Percentiles rank a stretch among this genome's conserved stretches.
Conservation (phyloP, 768 basidiomycete genomes). For the Pleurotus ostreatus region DNA sequence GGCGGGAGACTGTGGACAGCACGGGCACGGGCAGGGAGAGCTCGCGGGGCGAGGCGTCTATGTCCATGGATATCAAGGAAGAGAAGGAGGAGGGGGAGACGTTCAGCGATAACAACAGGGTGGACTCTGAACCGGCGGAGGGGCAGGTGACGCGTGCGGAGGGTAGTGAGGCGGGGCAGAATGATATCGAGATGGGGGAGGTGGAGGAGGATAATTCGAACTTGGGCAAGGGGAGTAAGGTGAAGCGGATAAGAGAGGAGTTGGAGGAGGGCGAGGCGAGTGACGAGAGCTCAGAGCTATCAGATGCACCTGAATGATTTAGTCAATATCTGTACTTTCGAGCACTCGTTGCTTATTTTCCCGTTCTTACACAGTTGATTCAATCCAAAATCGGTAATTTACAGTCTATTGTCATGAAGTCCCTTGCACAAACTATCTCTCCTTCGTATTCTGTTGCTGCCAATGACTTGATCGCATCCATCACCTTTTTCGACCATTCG, state of each 20-base stretch:
- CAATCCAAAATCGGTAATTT: constrained; percentile 24
- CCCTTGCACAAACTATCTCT: constrained; percentile 67
- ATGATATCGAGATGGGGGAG: constrained; percentile 93
- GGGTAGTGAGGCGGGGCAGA: constrained; percentile 24
- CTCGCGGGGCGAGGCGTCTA: constrained; percentile 9
- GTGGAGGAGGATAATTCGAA: constrained; percentile 68
- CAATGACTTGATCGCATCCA: constrained; percentile 58
- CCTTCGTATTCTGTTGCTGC: constrained; percentile 51
- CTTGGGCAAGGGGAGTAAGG: constrained; percentile 36
- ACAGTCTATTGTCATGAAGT: constrained; percentile 71
- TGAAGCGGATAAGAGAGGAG: constrained; percentile 56
- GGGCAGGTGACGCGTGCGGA: constrained; percentile 10
- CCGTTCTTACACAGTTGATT: constrained; percentile 1
- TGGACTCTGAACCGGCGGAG: background rate
- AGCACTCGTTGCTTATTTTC: constrained; percentile 3
- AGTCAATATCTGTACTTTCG: constrained; percentile 13
- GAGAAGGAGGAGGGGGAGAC: constrained; percentile 34
- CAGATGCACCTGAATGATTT: constrained; percentile 66
- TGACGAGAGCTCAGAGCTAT: constrained; percentile 72
- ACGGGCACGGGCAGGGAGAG: constrained; percentile 14
- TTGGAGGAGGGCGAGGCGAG: constrained; percentile 87
- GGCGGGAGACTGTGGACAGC: constrained; percentile 15
- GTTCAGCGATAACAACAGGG: constrained; percentile 13
- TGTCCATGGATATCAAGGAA: constrained; percentile 33
- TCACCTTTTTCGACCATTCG: constrained; percentile 45